Percentiles rank a stretch among this genome's conserved stretches.
Conservation (phyloP, 2,329 filamentous ascomycete genomes). For the Colletotrichum cuscutae region DNA sequence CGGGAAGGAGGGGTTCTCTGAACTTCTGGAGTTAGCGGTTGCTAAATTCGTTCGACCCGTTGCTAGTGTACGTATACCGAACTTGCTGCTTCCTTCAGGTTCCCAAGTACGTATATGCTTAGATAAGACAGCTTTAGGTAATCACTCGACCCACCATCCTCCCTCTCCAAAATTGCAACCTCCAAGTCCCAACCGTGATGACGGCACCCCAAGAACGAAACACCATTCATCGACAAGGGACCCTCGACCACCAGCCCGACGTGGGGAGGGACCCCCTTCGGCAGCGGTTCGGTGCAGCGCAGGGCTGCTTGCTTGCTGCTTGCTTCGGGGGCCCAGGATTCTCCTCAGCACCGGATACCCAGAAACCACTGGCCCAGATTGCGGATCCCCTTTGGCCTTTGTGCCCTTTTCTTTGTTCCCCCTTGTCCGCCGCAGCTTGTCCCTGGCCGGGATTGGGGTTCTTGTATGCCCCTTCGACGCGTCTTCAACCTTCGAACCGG, state of each 20-base stretch:
- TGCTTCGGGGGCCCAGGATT: conserved; percentile 17
- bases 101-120: background rate
- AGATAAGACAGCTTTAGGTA: background rate
- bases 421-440: background rate
- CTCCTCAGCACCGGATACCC: conserved; percentile 28
- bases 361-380: conserved; percentile 27
- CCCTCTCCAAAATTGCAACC: background rate
- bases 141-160: background rate
- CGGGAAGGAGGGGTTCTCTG: background rate
- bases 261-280: conserved; percentile 8
- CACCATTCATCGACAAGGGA: conserved; percentile 15
- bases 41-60: background rate
- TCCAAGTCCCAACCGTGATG: background rate
- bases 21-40: background rate
- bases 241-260: background rate
- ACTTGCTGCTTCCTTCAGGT: background rate
- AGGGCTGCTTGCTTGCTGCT: background rate
- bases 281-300: conserved; percentile 29
- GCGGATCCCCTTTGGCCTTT: conserved; percentile 4
- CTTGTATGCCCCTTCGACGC: background rate
- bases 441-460: background rate
- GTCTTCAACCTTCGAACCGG: conserved; percentile 17
- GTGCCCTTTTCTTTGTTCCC: background rate
- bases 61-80: background rate
- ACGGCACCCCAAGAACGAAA: background rate